phyloP scores from a whole-genome alignment of 805 yeast genomes.

The Dipodascus geniculatus region DNA sequence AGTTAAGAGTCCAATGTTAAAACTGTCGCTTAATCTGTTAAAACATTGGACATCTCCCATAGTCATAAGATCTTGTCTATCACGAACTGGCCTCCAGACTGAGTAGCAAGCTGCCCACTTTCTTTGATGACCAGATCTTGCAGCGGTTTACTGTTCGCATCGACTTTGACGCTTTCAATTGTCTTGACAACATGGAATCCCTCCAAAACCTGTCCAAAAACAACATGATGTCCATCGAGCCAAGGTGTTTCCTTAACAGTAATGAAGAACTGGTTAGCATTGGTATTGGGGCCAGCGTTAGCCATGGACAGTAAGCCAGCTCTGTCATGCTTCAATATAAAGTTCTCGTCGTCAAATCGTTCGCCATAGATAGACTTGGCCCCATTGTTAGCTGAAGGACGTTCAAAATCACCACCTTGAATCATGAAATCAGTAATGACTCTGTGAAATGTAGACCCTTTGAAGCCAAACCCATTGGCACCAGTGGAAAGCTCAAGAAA shows the following conservation, averaged over 20 bases:
- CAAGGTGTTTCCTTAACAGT: slow-evolving; percentile 85
- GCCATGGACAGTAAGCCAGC: slow-evolving; percentile 89
- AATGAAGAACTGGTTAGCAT: slow-evolving; percentile 83
- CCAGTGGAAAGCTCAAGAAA: slow-evolving; percentile 38
- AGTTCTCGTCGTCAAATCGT: slow-evolving; percentile 72
- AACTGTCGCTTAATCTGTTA: background rate
- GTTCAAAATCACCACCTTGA: slow-evolving; percentile 25
- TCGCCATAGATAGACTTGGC: slow-evolving; percentile 66
- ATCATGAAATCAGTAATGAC: slow-evolving; percentile 37
- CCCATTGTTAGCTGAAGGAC: slow-evolving; percentile 36
- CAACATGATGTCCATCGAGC: slow-evolving; percentile 82
- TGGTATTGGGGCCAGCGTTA: slow-evolving; percentile 81
- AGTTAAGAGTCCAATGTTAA: background rate
- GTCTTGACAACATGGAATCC: slow-evolving; percentile 35
- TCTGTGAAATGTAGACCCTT: slow-evolving; percentile 71
- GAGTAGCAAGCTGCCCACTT: slow-evolving; percentile 47
- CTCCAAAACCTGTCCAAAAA: slow-evolving; percentile 60
- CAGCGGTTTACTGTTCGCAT: slow-evolving; percentile 53
- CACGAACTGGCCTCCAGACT: background rate
- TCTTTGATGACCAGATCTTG: slow-evolving; percentile 56
- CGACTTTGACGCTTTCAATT: slow-evolving; percentile 54
- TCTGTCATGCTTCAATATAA: slow-evolving; percentile 45
- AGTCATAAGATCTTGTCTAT: background rate
- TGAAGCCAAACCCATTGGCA: slow-evolving; percentile 24
- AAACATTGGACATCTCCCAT: background rate